Evolutionary conservation across 805 yeast species (phyloP), one percentile per base, ranked within the genome.

Genomic region (Vanderwaltozyma tropicalis): DNA sequence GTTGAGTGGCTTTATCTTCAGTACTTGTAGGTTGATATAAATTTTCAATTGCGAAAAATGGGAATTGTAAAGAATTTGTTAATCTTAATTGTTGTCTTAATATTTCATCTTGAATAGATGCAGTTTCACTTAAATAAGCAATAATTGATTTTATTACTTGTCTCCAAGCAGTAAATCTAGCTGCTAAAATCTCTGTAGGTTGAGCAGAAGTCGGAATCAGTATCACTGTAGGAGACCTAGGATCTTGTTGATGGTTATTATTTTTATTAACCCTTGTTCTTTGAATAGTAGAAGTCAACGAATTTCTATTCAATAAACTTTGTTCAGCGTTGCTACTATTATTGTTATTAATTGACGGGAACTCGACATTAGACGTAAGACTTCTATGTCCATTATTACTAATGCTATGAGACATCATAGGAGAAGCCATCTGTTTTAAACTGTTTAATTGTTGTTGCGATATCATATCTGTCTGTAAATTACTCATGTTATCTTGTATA

Each of bases 101-200:
- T 14, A 85, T 72, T 54, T 88, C 95, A 58, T 88, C 96, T 55
- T 87, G 92, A 40, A 84, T 88, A 12, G 82, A 72, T 9, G 85
- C 86, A 28, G 77, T 78, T 52, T 87, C 95, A 43, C 72, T 74
- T 44, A 89, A 67, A 53, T 89, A 89, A 33, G 71, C 74, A 16
- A 84, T 69, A 39, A 89, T 62, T 26, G 89, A 80, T 43, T 78
- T 76, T 40, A 87, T 77, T 39, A 88, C 75, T 29, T 73, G 70
- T 41, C 95, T 68, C 96, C 96, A 89, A 2, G 94, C 80, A 35
- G 78, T 71, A 57, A 89, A 88, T 44, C 97, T 68, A 21, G 74
- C 70, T 2, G 95, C 92, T 42, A 89, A 66, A 6, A 83, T 74
- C 41, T 88, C 96, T 1, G 96, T 87, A 10, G 97, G 97, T 47